These are phyloP conservation scores for Cercospora janseana DNA, from an alignment of 2,329 filamentous ascomycete genomes.

Conservation along the genomic window DNA sequence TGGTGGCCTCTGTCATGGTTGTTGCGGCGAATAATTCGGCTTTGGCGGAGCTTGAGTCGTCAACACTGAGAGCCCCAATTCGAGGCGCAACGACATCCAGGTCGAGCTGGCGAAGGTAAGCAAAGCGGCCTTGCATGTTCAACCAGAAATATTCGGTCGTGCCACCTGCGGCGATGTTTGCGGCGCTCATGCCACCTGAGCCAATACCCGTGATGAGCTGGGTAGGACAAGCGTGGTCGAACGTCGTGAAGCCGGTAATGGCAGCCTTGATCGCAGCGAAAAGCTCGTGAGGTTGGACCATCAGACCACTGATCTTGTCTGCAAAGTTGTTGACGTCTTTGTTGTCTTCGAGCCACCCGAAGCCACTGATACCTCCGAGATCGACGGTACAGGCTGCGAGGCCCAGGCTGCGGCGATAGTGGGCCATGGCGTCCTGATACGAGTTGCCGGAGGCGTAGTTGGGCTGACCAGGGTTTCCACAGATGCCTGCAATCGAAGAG, in stretches of 20 bases:
- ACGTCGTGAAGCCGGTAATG: slow-evolving; percentile 1
- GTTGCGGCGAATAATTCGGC: neutral
- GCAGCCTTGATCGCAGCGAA: slow-evolving; percentile 5
- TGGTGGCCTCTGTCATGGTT: neutral
- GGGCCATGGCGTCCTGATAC: slow-evolving; percentile 24
- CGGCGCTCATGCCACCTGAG: neutral
- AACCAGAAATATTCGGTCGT: too few species aligned
- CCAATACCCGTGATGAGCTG: neutral
- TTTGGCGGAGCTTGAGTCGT: neutral
- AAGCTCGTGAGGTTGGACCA: too few species aligned
- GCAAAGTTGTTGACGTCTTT: too few species aligned
- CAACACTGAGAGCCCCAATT: too few species aligned
- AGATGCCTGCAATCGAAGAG: slow-evolving; percentile 53
- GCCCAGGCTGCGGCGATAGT: slow-evolving; percentile 42
- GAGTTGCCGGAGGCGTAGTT: slow-evolving; percentile 51
- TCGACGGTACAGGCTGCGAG: slow-evolving; percentile 51
- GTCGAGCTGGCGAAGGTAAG: too few species aligned
- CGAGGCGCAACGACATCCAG: too few species aligned
- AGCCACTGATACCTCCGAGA: slow-evolving; percentile 50
- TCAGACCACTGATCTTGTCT: too few species aligned
- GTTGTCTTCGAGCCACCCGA: slow-evolving; percentile 38
- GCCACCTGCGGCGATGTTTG: neutral
- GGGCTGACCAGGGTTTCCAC: slow-evolving; percentile 57
- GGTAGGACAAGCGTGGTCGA: neutral
- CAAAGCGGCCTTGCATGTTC: too few species aligned